Conservation (phyloP, 2,329 filamentous ascomycete species). For the Byssochlamys sp. region DNA sequence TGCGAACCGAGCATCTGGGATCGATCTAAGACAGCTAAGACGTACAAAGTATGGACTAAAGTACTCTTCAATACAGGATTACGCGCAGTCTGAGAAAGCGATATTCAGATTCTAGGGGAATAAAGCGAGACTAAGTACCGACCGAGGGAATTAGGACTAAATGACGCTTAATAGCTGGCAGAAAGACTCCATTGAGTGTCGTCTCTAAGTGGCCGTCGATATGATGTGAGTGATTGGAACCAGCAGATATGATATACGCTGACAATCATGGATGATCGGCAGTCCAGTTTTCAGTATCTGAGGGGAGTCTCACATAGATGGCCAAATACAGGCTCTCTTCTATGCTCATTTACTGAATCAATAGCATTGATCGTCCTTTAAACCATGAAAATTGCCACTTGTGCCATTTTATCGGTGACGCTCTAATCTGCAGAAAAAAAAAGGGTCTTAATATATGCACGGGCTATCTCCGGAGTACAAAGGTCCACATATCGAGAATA, state of each 20-base stretch:
- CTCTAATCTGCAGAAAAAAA: neutral
- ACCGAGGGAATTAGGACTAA: neutral
- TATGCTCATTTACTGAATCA: too few relatives aligned
- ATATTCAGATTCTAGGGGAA: neutral
- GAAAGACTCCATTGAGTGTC: neutral
- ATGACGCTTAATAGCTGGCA: neutral
- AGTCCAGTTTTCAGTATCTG: neutral
- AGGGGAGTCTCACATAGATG: neutral
- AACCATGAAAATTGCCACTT: neutral
- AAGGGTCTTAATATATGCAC: neutral
- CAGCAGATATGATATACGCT: neutral
- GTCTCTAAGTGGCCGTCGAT: neutral
- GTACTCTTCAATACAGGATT: neutral
- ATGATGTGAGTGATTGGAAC: neutral
- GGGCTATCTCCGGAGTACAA: neutral
- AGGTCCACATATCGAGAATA: neutral
- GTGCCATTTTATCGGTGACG: neutral
- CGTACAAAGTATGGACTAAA: neutral
- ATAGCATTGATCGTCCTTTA: too few relatives aligned
- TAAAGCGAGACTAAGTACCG: neutral
- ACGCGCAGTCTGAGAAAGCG: neutral
- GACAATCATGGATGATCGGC: neutral
- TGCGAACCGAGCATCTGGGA: neutral
- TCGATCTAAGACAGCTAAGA: neutral
- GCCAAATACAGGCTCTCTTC: too few relatives aligned